Evolutionary conservation across 2,329 filamentous ascomycete species (phyloP).

Genomic region (Trichophyton simii): DNA sequence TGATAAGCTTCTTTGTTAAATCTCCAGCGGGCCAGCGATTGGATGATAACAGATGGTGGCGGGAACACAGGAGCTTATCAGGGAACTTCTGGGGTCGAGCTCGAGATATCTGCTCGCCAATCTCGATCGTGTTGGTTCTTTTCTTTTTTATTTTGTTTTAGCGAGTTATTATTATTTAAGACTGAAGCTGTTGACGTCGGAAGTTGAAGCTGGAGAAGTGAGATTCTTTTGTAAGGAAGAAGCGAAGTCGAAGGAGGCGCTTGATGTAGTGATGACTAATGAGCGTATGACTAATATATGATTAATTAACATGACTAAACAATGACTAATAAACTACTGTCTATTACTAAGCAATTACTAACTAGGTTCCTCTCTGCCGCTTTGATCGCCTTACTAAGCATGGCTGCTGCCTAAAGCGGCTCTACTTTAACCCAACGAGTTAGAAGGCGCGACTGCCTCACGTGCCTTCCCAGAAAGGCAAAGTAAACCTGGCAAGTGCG

Average conservation of each 20-base stretch:
- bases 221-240: too few relatives aligned
- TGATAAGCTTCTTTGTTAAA: slow-evolving; percentile 2
- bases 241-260: too few relatives aligned
- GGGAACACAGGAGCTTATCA: background rate
- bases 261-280: background rate
- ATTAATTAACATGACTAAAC: background rate
- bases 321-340: background rate
- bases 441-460: background rate
- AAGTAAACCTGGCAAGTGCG: background rate
- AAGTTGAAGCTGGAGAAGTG: too few relatives aligned
- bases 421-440: background rate
- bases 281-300: too few relatives aligned
- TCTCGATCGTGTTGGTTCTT: too few relatives aligned
- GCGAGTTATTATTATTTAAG: too few relatives aligned
- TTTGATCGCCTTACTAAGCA: background rate
- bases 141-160: too few relatives aligned
- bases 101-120: too few relatives aligned
- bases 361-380: background rate
- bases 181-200: too few relatives aligned
- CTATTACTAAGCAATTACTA: background rate
- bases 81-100: background rate
- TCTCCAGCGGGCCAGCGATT: background rate
- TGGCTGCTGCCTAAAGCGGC: background rate
- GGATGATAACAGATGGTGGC: background rate
- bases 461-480: background rate